Conservation (phyloP, 2,329 filamentous ascomycete genomes). For the Colletotrichum phormii region DNA sequence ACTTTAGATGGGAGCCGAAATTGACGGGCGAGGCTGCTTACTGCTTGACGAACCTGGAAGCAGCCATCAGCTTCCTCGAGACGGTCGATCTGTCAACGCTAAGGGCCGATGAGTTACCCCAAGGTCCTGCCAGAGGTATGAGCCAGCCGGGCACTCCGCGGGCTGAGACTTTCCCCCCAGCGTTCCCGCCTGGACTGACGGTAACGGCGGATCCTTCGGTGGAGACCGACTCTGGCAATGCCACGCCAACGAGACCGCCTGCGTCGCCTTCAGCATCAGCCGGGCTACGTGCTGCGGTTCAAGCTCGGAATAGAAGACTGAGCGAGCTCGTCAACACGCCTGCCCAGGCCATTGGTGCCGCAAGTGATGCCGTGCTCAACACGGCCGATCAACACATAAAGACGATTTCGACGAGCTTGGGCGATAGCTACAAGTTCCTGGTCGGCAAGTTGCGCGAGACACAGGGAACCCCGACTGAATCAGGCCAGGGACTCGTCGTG, state of each 20-base stretch:
- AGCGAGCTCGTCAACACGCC: slow-evolving; percentile 90
- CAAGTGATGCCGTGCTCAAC: slow-evolving; percentile 85
- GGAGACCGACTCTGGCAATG: slow-evolving; percentile 47
- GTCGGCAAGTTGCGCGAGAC: slow-evolving; percentile 88
- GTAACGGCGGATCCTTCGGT: slow-evolving; percentile 44
- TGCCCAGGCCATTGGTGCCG: slow-evolving; percentile 82
- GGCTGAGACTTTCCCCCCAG: slow-evolving; percentile 68
- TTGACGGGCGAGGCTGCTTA: slow-evolving; percentile 96
- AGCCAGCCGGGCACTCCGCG: slow-evolving; percentile 60
- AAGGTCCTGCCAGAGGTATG: slow-evolving; percentile 70
- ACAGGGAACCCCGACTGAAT: slow-evolving; percentile 56
- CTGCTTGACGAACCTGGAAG: slow-evolving; percentile 95
- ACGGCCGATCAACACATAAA: slow-evolving; percentile 94
- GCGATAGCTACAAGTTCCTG: slow-evolving; percentile 93
- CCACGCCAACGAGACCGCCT: slow-evolving; percentile 49
- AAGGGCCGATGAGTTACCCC: slow-evolving; percentile 80
- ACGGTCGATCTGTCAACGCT: slow-evolving; percentile 94
- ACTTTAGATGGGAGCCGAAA: slow-evolving; percentile 87
- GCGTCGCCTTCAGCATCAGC: slow-evolving; percentile 48
- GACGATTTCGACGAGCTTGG: slow-evolving; percentile 89
- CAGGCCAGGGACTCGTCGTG: slow-evolving; percentile 66
- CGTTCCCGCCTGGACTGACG: slow-evolving; percentile 61
- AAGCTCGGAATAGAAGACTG: slow-evolving; percentile 77
- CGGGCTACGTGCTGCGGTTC: slow-evolving; percentile 58
- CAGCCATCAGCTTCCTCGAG: slow-evolving; percentile 92